Evolutionary conservation across 345 rosid species (phyloP).

Genomic region (Populus nigra): DNA sequence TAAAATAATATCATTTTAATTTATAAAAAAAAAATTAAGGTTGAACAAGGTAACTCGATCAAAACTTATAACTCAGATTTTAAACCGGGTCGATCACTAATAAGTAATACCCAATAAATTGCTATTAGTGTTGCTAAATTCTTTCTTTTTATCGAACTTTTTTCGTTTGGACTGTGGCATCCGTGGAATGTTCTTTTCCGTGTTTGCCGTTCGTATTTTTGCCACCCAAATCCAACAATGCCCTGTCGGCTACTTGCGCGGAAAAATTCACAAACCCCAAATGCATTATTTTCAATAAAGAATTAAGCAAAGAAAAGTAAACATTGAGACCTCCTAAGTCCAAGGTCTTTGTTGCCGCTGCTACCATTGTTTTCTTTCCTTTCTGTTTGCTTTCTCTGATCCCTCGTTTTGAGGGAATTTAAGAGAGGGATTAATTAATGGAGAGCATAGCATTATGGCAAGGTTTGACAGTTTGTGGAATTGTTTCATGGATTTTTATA

Average conservation of each 20-base stretch:
- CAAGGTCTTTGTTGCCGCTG: not conserved
- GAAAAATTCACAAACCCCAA: not conserved
- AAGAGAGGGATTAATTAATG: slow-evolving; percentile 39
- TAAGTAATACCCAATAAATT: no score
- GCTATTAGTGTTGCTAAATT: no score
- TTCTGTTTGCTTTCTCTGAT: not conserved
- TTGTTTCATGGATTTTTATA: slow-evolving; percentile 66
- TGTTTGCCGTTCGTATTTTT: not conserved
- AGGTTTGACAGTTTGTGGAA: slow-evolving; percentile 54
- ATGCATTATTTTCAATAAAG: not conserved
- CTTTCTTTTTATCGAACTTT: not conserved
- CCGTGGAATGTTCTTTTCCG: not conserved
- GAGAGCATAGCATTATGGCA: slow-evolving; percentile 77
- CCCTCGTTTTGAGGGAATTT: slow-evolving; percentile 16
- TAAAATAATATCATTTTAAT: no score
- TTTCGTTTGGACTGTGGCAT: not conserved
- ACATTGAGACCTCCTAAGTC: not conserved
- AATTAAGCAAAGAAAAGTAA: not conserved
- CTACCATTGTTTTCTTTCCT: not conserved
- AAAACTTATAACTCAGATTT: no score
- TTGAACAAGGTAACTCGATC: no score
- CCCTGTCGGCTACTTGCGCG: not conserved
- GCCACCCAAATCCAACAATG: slow-evolving; percentile 19
- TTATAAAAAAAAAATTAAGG: no score
- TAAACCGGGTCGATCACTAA: no score